Conservation (phyloP, 495 filamentous ascomycete species). For the Gamarada debralockiae region DNA sequence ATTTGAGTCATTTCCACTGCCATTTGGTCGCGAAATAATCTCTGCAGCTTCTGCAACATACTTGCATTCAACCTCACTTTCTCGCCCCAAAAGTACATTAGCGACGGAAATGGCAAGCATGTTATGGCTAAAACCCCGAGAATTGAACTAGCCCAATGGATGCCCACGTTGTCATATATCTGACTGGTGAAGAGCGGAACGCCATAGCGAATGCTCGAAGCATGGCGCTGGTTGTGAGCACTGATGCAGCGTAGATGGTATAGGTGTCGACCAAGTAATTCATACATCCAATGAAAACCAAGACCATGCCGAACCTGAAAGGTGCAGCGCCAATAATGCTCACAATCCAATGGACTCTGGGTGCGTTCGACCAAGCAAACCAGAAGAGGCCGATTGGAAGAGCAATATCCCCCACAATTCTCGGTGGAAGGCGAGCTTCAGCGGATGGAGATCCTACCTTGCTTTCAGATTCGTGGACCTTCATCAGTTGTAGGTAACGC, state of each 20-base stretch:
- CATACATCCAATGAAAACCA: conserved; percentile 64
- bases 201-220: conserved; percentile 52
- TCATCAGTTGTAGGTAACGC: background rate
- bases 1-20: too few species aligned
- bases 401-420: conserved; percentile 59
- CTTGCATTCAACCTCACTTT: conserved; percentile 65
- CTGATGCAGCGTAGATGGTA: conserved; percentile 66
- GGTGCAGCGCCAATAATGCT: conserved; percentile 59
- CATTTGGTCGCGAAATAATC: too few species aligned
- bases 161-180: conserved; percentile 49
- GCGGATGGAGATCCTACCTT: conserved; percentile 46
- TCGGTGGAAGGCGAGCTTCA: conserved; percentile 73
- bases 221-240: conserved; percentile 57
- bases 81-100: conserved; percentile 74
- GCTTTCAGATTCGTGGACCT: too few species aligned
- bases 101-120: conserved; percentile 41
- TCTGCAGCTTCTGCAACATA: conserved; percentile 53
- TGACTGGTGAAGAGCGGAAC: conserved; percentile 62
- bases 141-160: conserved; percentile 70
- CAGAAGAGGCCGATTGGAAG: conserved; percentile 69
- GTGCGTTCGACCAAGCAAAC: conserved; percentile 68
- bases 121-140: conserved; percentile 66
- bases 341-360: conserved; percentile 63
- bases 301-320: conserved; percentile 70
- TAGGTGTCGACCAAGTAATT: conserved; percentile 79